Evolutionary conservation across 2,329 filamentous ascomycete species (phyloP).

Genomic region (Fusarium cyanostomum): DNA sequence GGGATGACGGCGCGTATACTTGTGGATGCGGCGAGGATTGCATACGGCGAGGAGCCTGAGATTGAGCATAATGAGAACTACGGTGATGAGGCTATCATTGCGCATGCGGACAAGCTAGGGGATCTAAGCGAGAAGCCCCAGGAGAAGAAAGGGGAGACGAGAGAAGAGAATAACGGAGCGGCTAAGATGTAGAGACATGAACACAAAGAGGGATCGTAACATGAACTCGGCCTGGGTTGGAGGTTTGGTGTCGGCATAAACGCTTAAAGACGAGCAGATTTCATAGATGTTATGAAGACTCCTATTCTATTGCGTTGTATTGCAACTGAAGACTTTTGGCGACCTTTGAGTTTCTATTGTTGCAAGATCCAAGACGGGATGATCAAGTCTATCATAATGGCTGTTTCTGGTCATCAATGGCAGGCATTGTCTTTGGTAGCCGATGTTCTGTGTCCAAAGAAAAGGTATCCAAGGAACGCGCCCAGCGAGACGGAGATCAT

Average conservation of each 20-base stretch:
- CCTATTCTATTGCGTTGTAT: not conserved
- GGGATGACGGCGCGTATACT: conserved; percentile 94
- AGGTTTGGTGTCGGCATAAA: not conserved
- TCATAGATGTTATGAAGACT: not conserved
- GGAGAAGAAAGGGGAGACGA: conserved; percentile 37
- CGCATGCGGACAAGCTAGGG: conserved; percentile 56
- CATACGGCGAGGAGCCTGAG: conserved; percentile 83
- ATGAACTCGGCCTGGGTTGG: not conserved
- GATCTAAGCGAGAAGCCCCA: conserved; percentile 54
- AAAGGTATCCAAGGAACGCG: conserved; percentile 86
- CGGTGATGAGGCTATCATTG: conserved; percentile 64
- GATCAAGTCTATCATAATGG: not conserved
- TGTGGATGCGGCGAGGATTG: conserved; percentile 86
- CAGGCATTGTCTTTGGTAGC: conserved; percentile 82
- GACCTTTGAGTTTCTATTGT: not conserved
- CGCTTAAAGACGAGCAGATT: not conserved
- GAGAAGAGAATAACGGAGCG: conserved; percentile 39
- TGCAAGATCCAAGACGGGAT: not conserved
- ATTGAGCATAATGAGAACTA: conserved; percentile 74
- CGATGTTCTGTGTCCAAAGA: conserved; percentile 77
- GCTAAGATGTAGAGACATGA: conserved; percentile 46
- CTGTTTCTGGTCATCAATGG: not conserved
- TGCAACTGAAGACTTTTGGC: not conserved
- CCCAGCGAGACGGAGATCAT: conserved; percentile 92
- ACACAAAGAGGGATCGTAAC: not conserved